Evolutionary conservation across 2,329 filamentous ascomycete species (phyloP).

Genomic region (Aspergillus intermedius): DNA sequence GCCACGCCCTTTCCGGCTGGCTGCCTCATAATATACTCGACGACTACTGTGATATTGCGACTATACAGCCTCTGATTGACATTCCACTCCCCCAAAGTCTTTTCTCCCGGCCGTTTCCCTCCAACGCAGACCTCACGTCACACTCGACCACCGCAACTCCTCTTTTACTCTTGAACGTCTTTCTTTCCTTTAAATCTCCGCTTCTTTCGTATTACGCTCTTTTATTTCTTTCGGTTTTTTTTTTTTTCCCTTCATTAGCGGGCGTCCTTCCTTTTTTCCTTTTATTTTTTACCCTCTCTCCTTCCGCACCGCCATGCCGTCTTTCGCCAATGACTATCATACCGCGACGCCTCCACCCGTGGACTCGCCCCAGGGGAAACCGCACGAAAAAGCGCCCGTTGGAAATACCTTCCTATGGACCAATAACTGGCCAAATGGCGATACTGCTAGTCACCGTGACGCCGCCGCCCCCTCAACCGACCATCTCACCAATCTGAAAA

Average conservation of each 20-base stretch:
- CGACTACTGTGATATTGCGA: no score
- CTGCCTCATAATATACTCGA: conserved; percentile 4
- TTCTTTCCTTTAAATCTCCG: neutral
- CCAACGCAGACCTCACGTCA: conserved; percentile 27
- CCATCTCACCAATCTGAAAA: conserved; percentile 34
- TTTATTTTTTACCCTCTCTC: neutral
- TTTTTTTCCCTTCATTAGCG: neutral
- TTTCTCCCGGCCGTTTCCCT: no score
- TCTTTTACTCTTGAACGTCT: neutral
- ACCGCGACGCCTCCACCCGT: conserved; percentile 30
- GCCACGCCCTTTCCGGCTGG: conserved; percentile 19
- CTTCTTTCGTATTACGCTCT: neutral
- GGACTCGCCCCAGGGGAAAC: conserved; percentile 36
- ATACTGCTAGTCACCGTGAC: conserved; percentile 32
- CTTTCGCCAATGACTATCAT: conserved; percentile 33
- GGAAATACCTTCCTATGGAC: conserved; percentile 44
- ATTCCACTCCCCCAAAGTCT: no score
- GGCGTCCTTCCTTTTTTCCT: neutral
- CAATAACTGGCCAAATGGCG: conserved; percentile 36
- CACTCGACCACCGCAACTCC: conserved; percentile 5
- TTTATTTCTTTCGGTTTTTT: neutral
- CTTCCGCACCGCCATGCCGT: conserved; percentile 27
- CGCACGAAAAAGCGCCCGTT: conserved; percentile 38
- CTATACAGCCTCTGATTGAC: no score
- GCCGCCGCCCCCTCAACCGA: conserved; percentile 27